Evolutionary conservation across 1,139 yeast species (phyloP).

Genomic region (Blastobotrys buckinghamii): DNA sequence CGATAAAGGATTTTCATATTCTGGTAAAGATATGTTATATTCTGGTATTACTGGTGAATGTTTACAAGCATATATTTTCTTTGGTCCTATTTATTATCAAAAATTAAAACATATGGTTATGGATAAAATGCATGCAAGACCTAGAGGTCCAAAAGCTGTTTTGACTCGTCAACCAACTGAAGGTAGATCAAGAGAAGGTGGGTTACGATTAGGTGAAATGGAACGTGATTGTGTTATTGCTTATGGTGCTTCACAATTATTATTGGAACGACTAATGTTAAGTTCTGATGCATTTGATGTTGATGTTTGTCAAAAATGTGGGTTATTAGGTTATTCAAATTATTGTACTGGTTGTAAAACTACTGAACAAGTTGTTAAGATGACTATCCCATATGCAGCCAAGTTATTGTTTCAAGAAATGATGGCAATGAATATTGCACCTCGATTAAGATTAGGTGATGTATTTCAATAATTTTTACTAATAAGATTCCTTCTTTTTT

Average conservation of each 20-base stretch:
- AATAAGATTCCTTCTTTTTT: neutral
- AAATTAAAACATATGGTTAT: slow-evolving; percentile 98
- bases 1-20: slow-evolving; percentile 86
- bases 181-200: slow-evolving; percentile 99
- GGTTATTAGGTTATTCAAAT: slow-evolving; percentile 95
- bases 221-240: slow-evolving; percentile 99
- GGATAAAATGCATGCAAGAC: slow-evolving; percentile 99
- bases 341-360: slow-evolving; percentile 97
- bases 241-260: slow-evolving; percentile 94
- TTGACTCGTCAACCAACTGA: slow-evolving; percentile 98
- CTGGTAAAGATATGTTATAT: slow-evolving; percentile 96
- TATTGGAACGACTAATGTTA: slow-evolving; percentile 90
- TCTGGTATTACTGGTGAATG: slow-evolving; percentile 99
- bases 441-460: slow-evolving; percentile 83
- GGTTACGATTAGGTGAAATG: slow-evolving; percentile 98
- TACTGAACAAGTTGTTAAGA: slow-evolving; percentile 76
- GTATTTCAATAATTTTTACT: slow-evolving; percentile 9
- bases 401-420: slow-evolving; percentile 93
- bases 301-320: slow-evolving; percentile 90
- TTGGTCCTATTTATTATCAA: slow-evolving; percentile 97
- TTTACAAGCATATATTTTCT: slow-evolving; percentile 93
- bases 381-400: slow-evolving; percentile 98
- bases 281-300: slow-evolving; percentile 98
- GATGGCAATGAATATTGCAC: slow-evolving; percentile 99
- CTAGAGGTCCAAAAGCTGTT: slow-evolving; percentile 98